Evolutionary conservation across 495 filamentous ascomycete species (phyloP).

Genomic region (Penicillium silybi): DNA sequence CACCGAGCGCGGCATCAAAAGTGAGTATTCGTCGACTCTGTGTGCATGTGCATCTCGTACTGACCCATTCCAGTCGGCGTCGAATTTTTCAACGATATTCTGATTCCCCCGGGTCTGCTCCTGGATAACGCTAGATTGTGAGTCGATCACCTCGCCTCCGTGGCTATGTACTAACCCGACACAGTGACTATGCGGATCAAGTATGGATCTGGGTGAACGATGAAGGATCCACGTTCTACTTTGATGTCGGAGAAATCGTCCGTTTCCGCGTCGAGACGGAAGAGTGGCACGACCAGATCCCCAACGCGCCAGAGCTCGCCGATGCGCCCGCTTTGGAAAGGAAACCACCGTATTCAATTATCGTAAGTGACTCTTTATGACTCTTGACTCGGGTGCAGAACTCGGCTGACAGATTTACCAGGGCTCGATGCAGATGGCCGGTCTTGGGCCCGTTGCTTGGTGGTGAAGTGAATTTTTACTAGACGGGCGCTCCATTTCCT

Average conservation of each 20-base stretch:
- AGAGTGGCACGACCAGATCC: slow-evolving; percentile 83
- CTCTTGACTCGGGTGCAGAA: not conserved
- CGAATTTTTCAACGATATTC: slow-evolving; percentile 89
- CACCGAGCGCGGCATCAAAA: slow-evolving; percentile 68
- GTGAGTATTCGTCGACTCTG: slow-evolving; percentile 40
- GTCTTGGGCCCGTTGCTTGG: slow-evolving; percentile 47
- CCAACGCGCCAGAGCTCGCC: slow-evolving; percentile 56
- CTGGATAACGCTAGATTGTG: slow-evolving; percentile 72
- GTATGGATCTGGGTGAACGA: slow-evolving; percentile 78
- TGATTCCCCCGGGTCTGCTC: slow-evolving; percentile 66
- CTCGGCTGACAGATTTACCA: slow-evolving; percentile 16
- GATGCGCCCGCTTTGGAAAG: slow-evolving; percentile 47
- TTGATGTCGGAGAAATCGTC: slow-evolving; percentile 84
- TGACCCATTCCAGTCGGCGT: slow-evolving; percentile 57
- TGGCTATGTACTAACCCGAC: slow-evolving; percentile 21
- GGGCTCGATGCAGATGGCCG: slow-evolving; percentile 53
- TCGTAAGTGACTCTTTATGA: slow-evolving; percentile 40
- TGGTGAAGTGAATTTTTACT: slow-evolving; percentile 31
- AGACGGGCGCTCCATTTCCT: slow-evolving; percentile 3
- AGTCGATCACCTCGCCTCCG: slow-evolving; percentile 23
- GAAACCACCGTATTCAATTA: slow-evolving; percentile 64
- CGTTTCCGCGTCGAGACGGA: slow-evolving; percentile 80
- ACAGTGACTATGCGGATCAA: slow-evolving; percentile 63
- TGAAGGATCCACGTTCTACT: slow-evolving; percentile 68
- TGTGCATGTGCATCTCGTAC: not conserved